Conservation (phyloP, 306 rosid genomes). For the Geum urbanum region DNA sequence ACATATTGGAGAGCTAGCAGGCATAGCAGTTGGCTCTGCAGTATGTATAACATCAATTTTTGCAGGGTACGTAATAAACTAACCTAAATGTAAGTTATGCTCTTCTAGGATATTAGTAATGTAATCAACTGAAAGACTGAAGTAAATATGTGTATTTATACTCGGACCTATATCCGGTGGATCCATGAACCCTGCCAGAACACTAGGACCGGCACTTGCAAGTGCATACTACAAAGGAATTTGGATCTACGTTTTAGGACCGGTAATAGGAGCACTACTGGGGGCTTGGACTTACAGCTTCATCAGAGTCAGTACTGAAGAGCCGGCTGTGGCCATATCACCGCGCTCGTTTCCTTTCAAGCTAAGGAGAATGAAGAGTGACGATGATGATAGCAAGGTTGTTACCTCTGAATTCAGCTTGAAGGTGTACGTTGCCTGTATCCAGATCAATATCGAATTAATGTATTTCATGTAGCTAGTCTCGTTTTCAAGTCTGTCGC, state of each 20-base stretch:
- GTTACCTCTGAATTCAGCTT: constrained; percentile 19
- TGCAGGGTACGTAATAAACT: constrained; percentile 52
- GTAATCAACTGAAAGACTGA: neutral
- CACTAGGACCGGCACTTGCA: constrained; percentile 80
- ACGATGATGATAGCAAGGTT: constrained; percentile 3
- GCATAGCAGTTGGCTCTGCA: constrained; percentile 78
- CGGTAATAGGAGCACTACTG: constrained; percentile 56
- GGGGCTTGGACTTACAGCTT: constrained; percentile 61
- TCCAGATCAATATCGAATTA: neutral
- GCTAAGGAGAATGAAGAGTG: constrained; percentile 23
- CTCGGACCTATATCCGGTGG: constrained; percentile 83
- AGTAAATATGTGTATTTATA: neutral
- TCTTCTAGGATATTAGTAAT: neutral
- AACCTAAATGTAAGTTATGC: neutral
- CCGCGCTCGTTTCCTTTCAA: constrained; percentile 32
- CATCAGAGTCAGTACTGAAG: constrained; percentile 37
- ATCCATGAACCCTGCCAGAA: constrained; percentile 89
- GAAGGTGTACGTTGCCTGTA: neutral
- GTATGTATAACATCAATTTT: constrained; percentile 74
- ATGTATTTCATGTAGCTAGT: neutral
- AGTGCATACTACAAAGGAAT: constrained; percentile 49
- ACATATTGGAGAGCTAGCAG: constrained; percentile 64
- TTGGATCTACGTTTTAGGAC: constrained; percentile 72
- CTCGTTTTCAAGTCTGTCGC: too few species aligned
- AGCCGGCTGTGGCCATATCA: constrained; percentile 21